A percentile compares a stretch with the other conserved stretches of the same genome.
phyloP scores from a whole-genome alignment of 768 basidiomycete genomes.

The Lanmaoa rubissima region DNA sequence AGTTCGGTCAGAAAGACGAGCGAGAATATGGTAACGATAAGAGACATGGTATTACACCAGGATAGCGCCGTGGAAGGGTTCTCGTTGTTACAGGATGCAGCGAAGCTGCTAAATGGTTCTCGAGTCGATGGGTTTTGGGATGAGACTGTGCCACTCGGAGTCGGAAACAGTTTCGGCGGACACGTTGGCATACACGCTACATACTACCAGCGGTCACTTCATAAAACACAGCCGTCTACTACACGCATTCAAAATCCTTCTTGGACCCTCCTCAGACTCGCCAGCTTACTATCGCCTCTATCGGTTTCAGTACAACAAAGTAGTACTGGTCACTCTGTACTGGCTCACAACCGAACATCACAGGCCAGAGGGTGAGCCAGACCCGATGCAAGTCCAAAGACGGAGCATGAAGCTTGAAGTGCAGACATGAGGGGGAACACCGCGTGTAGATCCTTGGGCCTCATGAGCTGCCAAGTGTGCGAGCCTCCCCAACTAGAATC shows the following conservation, averaged over 20 bases:
- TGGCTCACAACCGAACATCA: not conserved
- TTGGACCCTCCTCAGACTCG: not conserved
- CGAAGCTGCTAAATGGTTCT: not conserved
- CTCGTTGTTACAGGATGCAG: conserved; percentile 6
- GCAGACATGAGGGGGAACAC: not conserved
- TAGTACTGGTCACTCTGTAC: not conserved
- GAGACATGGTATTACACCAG: conserved; percentile 51
- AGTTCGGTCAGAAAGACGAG: conserved; percentile 82
- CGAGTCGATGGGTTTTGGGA: not conserved
- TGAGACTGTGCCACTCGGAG: not conserved
- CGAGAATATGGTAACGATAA: conserved; percentile 77
- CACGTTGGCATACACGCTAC: conserved; percentile 18
- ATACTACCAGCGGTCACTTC: not conserved
- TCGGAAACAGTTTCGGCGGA: conserved; percentile 1
- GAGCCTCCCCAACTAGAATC: not conserved
- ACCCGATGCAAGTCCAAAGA: not conserved
- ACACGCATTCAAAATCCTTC: not conserved
- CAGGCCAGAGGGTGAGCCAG: not conserved
- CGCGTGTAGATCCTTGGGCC: not conserved
- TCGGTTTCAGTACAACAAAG: not conserved
- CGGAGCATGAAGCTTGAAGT: not conserved
- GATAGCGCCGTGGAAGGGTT: not conserved
- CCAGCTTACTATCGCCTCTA: not conserved
- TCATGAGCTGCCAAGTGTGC: not conserved
- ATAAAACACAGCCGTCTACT: not conserved